Evolutionary conservation across 768 basidiomycete species (phyloP).

Genomic region (Amanita subjunquillea): DNA sequence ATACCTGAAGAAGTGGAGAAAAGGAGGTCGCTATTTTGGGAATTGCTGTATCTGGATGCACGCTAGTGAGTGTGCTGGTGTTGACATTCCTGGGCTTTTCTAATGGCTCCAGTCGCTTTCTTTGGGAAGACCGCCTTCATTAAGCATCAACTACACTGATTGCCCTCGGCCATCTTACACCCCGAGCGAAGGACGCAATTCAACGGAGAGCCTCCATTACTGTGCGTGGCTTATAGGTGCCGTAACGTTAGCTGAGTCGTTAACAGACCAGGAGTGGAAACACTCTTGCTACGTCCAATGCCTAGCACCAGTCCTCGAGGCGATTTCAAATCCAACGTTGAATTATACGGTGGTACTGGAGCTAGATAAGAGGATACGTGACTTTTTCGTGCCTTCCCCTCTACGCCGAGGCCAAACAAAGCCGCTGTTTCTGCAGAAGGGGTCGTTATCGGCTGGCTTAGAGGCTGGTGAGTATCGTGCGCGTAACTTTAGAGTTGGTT

Average conservation of each 20-base stretch:
- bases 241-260: slow-evolving; percentile 6
- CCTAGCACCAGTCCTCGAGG: slow-evolving; percentile 50
- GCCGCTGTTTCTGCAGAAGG: slow-evolving; percentile 48
- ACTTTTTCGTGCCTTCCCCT: slow-evolving; percentile 42
- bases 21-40: slow-evolving; percentile 61
- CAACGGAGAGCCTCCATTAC: slow-evolving; percentile 28
- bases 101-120: slow-evolving; percentile 40
- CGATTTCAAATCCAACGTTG: slow-evolving; percentile 40
- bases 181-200: slow-evolving; percentile 27
- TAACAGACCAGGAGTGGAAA: slow-evolving; percentile 61
- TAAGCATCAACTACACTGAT: slow-evolving; percentile 52
- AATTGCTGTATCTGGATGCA: slow-evolving; percentile 54
- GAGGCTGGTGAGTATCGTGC: slow-evolving; percentile 40
- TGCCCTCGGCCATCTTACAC: slow-evolving; percentile 37
- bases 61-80: slow-evolving; percentile 35
- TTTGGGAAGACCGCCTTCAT: slow-evolving; percentile 57
- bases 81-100: slow-evolving; percentile 10
- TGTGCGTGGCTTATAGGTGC: slow-evolving; percentile 20
- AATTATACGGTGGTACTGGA: slow-evolving; percentile 42
- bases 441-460: slow-evolving; percentile 44
- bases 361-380: slow-evolving; percentile 50
- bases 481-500: not conserved
- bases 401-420: slow-evolving; percentile 37
- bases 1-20: slow-evolving; percentile 65
- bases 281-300: slow-evolving; percentile 52